These are phyloP conservation scores for Colletotrichum cereale DNA, from an alignment of 2,329 filamentous ascomycete species.

Conservation along the genomic window DNA sequence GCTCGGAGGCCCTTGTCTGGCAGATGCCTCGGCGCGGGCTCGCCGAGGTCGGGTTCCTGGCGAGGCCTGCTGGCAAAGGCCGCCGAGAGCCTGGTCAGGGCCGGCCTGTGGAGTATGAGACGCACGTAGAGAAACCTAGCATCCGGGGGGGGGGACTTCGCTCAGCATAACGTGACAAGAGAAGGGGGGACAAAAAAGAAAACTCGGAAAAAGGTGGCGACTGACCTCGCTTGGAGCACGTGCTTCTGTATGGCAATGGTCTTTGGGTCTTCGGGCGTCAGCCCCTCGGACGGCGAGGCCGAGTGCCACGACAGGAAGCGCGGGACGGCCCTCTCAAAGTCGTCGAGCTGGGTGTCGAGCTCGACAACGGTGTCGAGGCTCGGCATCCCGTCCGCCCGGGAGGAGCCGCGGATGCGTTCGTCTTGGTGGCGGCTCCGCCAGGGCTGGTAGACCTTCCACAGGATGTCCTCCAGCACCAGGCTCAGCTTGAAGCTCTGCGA, in stretches of 20 bases:
- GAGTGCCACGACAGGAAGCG: background rate
- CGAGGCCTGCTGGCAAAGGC: background rate
- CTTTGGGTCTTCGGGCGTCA: background rate
- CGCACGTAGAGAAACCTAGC: conserved; percentile 4
- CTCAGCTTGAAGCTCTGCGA: conserved; percentile 41
- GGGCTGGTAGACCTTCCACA: conserved; percentile 50
- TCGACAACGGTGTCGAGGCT: conserved; percentile 13
- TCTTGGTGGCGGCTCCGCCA: background rate
- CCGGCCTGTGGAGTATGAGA: conserved; percentile 38
- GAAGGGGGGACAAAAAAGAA: background rate
- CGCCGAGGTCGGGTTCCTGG: background rate
- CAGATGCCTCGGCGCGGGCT: background rate
- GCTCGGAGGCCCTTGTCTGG: background rate
- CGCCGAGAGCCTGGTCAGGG: conserved; percentile 44
- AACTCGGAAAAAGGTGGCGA: no score
- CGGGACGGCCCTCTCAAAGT: background rate
- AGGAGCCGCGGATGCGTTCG: background rate
- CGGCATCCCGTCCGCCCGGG: background rate
- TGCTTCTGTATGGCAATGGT: conserved; percentile 7
- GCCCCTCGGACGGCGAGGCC: background rate
- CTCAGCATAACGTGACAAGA: background rate
- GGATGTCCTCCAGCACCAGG: conserved; percentile 46
- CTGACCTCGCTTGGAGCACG: conserved; percentile 7
- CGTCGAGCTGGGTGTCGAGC: background rate
- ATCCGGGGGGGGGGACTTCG: no score